These are phyloP conservation scores for Auriscalpium vulgare DNA, from an alignment of 768 basidiomycete species.

Conservation along the genomic window DNA sequence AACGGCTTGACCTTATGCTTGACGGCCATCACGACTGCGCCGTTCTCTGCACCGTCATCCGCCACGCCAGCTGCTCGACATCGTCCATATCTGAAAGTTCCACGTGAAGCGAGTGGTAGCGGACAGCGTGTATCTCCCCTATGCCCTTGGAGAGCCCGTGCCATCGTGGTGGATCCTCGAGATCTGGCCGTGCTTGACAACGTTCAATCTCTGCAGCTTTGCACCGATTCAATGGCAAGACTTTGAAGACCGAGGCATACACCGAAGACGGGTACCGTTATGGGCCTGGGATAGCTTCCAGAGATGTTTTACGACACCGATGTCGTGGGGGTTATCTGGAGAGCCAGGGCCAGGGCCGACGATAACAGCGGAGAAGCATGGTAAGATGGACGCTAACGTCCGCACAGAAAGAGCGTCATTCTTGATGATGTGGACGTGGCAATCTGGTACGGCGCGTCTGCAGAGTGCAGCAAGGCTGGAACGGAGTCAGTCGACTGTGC, in stretches of 20 bases:
- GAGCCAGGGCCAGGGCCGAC: slow-evolving; percentile 81
- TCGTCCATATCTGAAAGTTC: slow-evolving; percentile 36
- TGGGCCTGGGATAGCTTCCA: slow-evolving; percentile 52
- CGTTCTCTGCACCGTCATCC: slow-evolving; percentile 59
- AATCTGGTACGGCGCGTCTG: slow-evolving; percentile 51
- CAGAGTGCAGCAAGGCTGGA: slow-evolving; percentile 66
- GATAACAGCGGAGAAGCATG: slow-evolving; percentile 59
- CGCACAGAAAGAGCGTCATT: slow-evolving; percentile 53
- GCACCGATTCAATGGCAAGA: slow-evolving; percentile 60
- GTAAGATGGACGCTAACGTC: slow-evolving; percentile 44
- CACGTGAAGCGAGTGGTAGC: slow-evolving; percentile 76
- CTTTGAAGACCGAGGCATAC: slow-evolving; percentile 83
- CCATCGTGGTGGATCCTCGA: slow-evolving; percentile 54
- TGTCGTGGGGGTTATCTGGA: slow-evolving; percentile 50
- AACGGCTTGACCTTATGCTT: slow-evolving; percentile 60
- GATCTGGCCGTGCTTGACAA: slow-evolving; percentile 77
- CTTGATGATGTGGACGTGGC: slow-evolving; percentile 60
- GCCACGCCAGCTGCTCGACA: slow-evolving; percentile 65
- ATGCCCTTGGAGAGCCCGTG: slow-evolving; percentile 55
- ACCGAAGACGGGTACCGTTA: slow-evolving; percentile 66
- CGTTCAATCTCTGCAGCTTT: slow-evolving; percentile 43
- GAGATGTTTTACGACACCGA: slow-evolving; percentile 61
- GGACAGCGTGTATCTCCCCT: slow-evolving; percentile 48
- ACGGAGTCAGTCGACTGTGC: neutral
- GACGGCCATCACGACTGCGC: slow-evolving; percentile 66